Evolutionary conservation across 805 yeast genomes (phyloP).

Genomic region (Wickerhamiella domercqiae): DNA sequence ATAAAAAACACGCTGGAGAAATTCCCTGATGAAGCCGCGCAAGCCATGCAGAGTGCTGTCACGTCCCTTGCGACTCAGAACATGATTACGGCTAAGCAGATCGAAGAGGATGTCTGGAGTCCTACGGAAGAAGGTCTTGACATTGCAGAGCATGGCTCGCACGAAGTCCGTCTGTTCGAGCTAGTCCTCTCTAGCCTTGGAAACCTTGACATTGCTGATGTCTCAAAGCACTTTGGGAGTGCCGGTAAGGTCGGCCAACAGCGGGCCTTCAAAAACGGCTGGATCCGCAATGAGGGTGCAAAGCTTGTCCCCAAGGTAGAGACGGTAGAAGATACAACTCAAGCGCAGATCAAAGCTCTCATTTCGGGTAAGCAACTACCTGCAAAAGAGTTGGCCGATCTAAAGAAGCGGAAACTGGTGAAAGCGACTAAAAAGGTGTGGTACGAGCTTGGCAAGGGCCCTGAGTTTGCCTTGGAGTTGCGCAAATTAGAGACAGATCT

Average conservation of each 20-base stretch:
- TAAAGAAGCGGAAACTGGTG: slow-evolving; percentile 86
- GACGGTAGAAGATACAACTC: slow-evolving; percentile 56
- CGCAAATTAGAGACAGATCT: slow-evolving; percentile 80
- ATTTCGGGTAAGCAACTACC: slow-evolving; percentile 52
- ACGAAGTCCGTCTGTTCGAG: slow-evolving; percentile 65
- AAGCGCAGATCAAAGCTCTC: slow-evolving; percentile 34
- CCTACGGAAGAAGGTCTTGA: slow-evolving; percentile 73
- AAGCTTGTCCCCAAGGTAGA: slow-evolving; percentile 41
- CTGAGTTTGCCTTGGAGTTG: slow-evolving; percentile 68
- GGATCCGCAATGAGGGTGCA: slow-evolving; percentile 85
- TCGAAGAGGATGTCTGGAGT: slow-evolving; percentile 61
- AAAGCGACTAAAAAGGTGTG: slow-evolving; percentile 56
- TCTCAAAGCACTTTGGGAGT: slow-evolving; percentile 49
- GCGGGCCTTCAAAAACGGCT: slow-evolving; percentile 91
- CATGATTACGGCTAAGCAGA: slow-evolving; percentile 58
- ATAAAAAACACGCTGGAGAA: slow-evolving; percentile 54
- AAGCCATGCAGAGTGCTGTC: slow-evolving; percentile 45
- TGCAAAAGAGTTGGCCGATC: slow-evolving; percentile 59
- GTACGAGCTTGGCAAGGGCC: slow-evolving; percentile 63
- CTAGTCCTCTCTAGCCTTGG: slow-evolving; percentile 62
- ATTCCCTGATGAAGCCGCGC: slow-evolving; percentile 38
- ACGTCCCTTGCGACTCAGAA: slow-evolving; percentile 71
- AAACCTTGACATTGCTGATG: slow-evolving; percentile 66
- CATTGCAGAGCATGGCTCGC: slow-evolving; percentile 69
- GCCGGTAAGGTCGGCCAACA: slow-evolving; percentile 91